Evolutionary conservation across 176 grass and related monocot genomes (phyloP), one percentile per base, ranked within the genome.

Genomic region (Phoenix roebelenii): DNA sequence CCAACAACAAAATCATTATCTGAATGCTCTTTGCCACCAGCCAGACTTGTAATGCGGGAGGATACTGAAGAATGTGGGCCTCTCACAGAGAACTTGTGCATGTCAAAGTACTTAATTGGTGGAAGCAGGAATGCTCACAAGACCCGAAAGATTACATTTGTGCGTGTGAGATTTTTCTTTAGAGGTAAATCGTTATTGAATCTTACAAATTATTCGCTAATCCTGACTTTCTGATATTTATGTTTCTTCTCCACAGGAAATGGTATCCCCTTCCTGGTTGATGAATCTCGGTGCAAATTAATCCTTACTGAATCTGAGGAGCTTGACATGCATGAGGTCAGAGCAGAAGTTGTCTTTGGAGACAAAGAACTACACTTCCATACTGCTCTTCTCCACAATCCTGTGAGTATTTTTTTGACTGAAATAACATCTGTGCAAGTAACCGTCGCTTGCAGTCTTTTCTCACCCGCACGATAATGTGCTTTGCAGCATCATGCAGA

Each of bases 251-350:
- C 50, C 52, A 7, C 62, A 87, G 84, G 79, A 54, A 72, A 19
- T 71, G 50, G 17, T 49, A 60, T 52, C 23, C 68, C 57, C 23
- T 71, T 71, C 23, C 29, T 35, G 18, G 9, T 78, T 67, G 75
- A 77, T 68, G 52, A 82, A 25, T 75, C 61, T 61, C 62, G 73
- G 25, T 78, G 73, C 74, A 75, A 73, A 82, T 71, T 87, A 75
- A 51, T 50, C 52, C 67, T 87, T 49, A 20, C 74, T 14, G 52
- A 72, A n/a, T 62, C 61, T 32, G 57, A 78, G 59, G 70, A 61
- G 67, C 66, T 18, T 16, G 67, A 67, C 32, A 57, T 68, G n/a
- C 74, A 78, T 63, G 67, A 75, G 66, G 55, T 87, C 70, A 58
- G 17, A 35, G 66, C 73, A 50, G 60, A 52, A 68, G 63, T 70